phyloP scores from a whole-genome alignment of 108 stramenopile genomes.

The Parietichytrium sp. region DNA sequence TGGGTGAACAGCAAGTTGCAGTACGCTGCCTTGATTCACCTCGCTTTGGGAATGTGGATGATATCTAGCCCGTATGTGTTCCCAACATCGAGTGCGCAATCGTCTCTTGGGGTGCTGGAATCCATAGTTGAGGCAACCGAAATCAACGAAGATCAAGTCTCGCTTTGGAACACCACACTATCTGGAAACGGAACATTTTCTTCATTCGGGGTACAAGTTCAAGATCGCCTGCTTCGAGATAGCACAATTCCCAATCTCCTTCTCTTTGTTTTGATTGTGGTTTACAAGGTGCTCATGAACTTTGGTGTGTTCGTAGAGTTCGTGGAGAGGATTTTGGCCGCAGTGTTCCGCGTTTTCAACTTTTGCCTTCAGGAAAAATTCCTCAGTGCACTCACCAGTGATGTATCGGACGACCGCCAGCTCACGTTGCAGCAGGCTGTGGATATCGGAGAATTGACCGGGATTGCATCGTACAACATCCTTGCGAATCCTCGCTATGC shows the following conservation, averaged over 20 bases:
- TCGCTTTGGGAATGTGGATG: conserved; percentile 14
- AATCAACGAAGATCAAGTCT: neutral
- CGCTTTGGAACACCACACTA: neutral
- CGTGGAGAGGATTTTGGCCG: neutral
- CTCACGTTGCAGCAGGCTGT: neutral
- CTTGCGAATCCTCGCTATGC: neutral
- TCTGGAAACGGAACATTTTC: no score
- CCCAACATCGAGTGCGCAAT: neutral
- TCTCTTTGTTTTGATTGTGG: neutral
- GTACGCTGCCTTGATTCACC: neutral
- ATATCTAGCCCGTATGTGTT: conserved; percentile 14
- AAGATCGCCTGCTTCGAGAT: neutral
- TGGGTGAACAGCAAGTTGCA: conserved; percentile 7
- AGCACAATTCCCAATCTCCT: conserved; percentile 10
- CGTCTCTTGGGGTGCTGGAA: neutral
- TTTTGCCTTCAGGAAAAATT: neutral
- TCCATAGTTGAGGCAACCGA: neutral
- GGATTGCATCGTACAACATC: conserved; percentile 12
- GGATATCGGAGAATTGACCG: neutral
- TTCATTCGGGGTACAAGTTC: neutral
- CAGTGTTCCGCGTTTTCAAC: neutral
- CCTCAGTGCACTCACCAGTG: neutral
- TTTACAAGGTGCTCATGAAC: neutral
- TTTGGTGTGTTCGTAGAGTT: neutral
- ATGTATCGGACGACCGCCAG: neutral